Base-by-base conservation (phyloP, 1,284 basidiomycete genomes). In the Marasmius tenuissimus region DNA sequence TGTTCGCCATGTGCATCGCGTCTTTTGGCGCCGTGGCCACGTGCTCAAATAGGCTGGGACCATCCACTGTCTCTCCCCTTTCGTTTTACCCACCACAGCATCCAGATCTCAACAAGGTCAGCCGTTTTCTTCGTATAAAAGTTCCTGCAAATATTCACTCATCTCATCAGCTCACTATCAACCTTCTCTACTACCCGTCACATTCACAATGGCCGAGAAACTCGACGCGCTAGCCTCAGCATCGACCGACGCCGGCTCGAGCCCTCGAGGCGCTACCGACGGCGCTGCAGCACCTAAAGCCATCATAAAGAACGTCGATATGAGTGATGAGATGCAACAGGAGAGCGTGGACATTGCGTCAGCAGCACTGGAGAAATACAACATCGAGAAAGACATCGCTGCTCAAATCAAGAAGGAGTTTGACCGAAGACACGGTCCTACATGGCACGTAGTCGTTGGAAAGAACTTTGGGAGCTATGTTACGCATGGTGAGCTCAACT, bases 391-490 rank as follows among this genome's bases (percentile, higher is more conserved):
- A 80, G 94, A 99, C 76, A 96, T 98, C 73, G 97, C 96, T 12
- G 95, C 96, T 45, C 89, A 94, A 76, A 93, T 98, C 84, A 99
- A 99, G 85, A 94, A 96, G 77, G 94, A 97, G 78, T 95, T 97
- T 75, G 96, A 99, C 83, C 83, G 88, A 77, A 83, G 90, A 75
- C 91, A 94, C 70, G 93, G 93, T 33, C 86, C 95, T 57, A 98
- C 97, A 66, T 98, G 97, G 97, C 96, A 98, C 75, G 93, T 94
- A 73, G 94, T 99, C 66, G 96, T 98, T 38, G 96, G 96, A 62
- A 97, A 97, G 83, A 96, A 96, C 81, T 96, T 96, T 86, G 96
- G 96, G 53, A 95, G 93, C 78, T 98, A 96, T 73, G 96, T 98
- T 53, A 98, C 96, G 37, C 96, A 98, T 72, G 95, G 96, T 97